Conservation (phyloP, 164 flowering plant genomes). For the Buxus sempervirens region DNA sequence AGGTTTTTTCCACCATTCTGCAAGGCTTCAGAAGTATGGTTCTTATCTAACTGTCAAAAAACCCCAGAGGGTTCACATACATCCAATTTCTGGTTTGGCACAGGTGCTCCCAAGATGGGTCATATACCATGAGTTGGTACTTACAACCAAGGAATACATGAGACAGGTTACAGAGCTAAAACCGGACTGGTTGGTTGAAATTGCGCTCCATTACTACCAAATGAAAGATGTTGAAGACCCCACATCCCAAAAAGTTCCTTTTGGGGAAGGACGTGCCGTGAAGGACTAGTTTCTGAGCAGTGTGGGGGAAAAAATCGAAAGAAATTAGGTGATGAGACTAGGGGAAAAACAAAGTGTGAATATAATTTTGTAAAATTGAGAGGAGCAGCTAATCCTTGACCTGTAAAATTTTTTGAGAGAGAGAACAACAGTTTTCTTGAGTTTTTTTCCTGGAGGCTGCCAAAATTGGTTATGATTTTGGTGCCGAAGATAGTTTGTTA, state of each 20-base stretch:
- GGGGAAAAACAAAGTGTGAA: background rate
- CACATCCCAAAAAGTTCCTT: slow-evolving; percentile 71
- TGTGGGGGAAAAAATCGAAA: background rate
- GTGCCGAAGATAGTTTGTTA: no score
- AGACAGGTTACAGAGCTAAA: slow-evolving; percentile 90
- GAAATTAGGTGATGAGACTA: background rate
- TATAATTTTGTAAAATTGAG: background rate
- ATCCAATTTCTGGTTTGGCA: slow-evolving; percentile 91
- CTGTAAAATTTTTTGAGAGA: no score
- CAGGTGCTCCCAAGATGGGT: slow-evolving; percentile 97
- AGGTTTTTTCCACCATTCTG: slow-evolving; percentile 90
- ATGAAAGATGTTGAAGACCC: slow-evolving; percentile 85
- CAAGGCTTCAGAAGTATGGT: slow-evolving; percentile 81
- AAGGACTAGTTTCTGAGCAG: slow-evolving; percentile 6
- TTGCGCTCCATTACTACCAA: slow-evolving; percentile 93
- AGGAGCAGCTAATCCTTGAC: background rate
- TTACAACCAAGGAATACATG: slow-evolving; percentile 95
- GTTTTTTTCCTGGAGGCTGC: no score
- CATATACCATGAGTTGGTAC: slow-evolving; percentile 83
- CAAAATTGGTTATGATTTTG: no score
- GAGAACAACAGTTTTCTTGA: no score
- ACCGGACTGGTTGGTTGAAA: slow-evolving; percentile 92
- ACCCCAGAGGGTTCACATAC: slow-evolving; percentile 87
- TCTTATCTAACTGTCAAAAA: slow-evolving; percentile 86
- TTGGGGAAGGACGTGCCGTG: slow-evolving; percentile 54